phyloP scores from a whole-genome alignment of 2,329 filamentous ascomycete species.

The Xylaria sp. region DNA sequence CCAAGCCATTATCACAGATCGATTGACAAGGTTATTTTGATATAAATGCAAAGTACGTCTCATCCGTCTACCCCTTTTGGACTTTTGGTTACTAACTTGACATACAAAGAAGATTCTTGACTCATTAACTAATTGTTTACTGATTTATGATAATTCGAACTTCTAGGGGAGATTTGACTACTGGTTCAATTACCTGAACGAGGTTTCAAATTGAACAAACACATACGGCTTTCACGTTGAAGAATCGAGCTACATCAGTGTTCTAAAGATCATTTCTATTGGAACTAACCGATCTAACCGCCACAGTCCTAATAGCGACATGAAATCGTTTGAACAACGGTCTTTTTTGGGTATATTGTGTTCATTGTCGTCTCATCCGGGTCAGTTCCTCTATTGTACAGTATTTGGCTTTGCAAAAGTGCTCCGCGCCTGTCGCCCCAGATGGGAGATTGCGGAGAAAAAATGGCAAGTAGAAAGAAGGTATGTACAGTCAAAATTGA shows the following conservation, averaged over 20 bases:
- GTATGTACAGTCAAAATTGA: slow-evolving; percentile 34
- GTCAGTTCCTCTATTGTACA: slow-evolving; percentile 19
- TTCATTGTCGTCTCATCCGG: slow-evolving; percentile 8
- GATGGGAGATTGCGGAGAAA: background rate
- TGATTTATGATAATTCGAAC: no score
- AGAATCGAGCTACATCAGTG: background rate
- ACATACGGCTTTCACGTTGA: background rate
- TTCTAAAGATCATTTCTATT: slow-evolving; percentile 10
- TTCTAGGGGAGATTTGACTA: no score
- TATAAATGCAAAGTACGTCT: no score
- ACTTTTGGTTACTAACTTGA: no score
- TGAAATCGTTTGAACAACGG: slow-evolving; percentile 1
- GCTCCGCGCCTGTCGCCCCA: background rate
- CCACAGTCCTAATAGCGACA: background rate
- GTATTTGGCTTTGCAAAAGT: background rate
- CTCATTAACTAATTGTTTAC: no score
- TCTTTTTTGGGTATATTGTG: slow-evolving; percentile 19
- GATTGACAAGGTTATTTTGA: background rate
- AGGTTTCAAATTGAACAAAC: no score
- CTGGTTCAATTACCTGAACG: no score
- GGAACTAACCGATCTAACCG: background rate
- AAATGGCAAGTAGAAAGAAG: slow-evolving; percentile 15
- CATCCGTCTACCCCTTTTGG: no score
- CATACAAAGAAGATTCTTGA: no score
- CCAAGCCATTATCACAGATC: no score